phyloP scores from a whole-genome alignment of 23 red algal genomes.

The Cyanidiococcus yangmingshanensis region DNA sequence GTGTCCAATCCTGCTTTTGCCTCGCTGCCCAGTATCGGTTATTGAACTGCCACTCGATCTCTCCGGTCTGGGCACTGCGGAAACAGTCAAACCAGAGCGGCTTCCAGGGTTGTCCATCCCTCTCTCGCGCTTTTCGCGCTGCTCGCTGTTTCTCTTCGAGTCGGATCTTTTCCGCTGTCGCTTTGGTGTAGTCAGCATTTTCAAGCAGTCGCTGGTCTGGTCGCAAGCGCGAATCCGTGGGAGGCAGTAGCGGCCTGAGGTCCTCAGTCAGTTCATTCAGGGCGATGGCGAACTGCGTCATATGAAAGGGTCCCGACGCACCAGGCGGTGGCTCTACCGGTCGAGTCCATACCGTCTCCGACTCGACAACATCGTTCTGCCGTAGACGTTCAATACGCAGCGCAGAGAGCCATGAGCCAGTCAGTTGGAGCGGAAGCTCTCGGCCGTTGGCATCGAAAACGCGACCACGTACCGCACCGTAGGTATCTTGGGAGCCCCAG shows the following conservation, averaged over 20 bases:
- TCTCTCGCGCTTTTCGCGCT: constrained; percentile 15
- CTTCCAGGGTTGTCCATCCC: not conserved
- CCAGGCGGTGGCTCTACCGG: constrained; percentile 22
- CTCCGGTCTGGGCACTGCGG: not conserved
- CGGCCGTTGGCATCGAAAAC: constrained; percentile 26
- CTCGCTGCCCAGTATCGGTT: not conserved
- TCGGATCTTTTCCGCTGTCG: constrained; percentile 55
- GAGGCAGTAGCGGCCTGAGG: constrained; percentile 26
- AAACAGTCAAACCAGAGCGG: constrained; percentile 4
- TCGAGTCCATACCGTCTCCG: constrained; percentile 12
- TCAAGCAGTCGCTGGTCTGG: constrained; percentile 62
- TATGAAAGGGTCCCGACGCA: constrained; percentile 24
- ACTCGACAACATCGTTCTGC: not conserved
- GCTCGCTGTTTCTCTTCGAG: constrained; percentile 72
- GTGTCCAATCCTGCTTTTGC: not conserved
- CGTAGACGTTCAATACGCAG: not conserved
- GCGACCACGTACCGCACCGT: constrained; percentile 21
- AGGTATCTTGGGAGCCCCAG: constrained; percentile 10
- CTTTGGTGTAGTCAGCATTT: constrained; percentile 37
- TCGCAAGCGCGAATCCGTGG: constrained; percentile 65
- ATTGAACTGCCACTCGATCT: constrained; percentile 1
- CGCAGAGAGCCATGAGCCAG: constrained; percentile 8
- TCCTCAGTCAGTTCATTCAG: constrained; percentile 35
- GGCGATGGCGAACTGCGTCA: constrained; percentile 33
- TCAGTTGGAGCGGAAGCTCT: not conserved